Base-by-base conservation (phyloP, 257 asterid genomes). In the Agastache rugosa region DNA sequence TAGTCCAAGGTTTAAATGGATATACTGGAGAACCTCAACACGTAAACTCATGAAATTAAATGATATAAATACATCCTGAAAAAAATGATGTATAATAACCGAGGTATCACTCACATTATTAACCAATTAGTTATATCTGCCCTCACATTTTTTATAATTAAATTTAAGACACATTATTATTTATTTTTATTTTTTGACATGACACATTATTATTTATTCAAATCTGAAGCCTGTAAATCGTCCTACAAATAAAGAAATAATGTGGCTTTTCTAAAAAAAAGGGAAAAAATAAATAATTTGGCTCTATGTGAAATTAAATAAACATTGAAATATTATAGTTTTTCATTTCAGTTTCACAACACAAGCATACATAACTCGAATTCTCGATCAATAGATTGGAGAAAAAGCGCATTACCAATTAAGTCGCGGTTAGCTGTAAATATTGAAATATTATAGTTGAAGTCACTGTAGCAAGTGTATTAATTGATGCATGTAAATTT, bases 111-210 rank as follows among this genome's bases (percentile, higher is more conserved):
- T 29, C 65, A 29, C 65, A 60, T 60, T 27, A 60, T n/a, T n/a
- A 60, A 60, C 65, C 42, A 59, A 58, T 12, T 58, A 14, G 39
- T 58, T 25, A 58, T 58, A 58, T n/a, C 39, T 23, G 19, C 20
- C 41, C 39, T 25, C 39, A 17, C 10, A 17, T 51, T 17, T 4
- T 17, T 17, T 16, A 15, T 45, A 45, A 3, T 11, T 44, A 44
- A 45, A 45, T 45, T 16, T 48, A 15, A 4, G 3, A 17, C 10
- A 6, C 55, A 14, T 48, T 50, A 14, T 48, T n/a, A n/a, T 16
- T n/a, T 50, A 50, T n/a, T n/a, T n/a, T n/a, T n/a, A n/a, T n/a
- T n/a, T n/a, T n/a, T n/a, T n/a, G n/a, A n/a, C n/a, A n/a, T n/a
- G 3, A 17, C 10, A 6, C 55, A 14, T 48, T 50, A 14, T 48